phyloP scores from a whole-genome alignment of 139 green algal genomes.

The Astrephomene gubernaculifera region DNA sequence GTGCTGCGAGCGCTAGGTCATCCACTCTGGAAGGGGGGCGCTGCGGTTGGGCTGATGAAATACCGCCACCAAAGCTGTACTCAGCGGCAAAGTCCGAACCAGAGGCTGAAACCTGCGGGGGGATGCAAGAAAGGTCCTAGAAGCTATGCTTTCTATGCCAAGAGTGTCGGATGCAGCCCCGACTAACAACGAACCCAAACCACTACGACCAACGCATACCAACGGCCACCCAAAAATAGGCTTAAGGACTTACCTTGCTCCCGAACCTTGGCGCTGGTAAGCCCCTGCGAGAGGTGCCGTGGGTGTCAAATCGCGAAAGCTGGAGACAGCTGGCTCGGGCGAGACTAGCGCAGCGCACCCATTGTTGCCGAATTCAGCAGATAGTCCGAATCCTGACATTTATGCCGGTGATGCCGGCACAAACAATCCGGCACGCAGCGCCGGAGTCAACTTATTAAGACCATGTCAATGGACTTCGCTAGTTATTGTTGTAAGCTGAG shows the following conservation, averaged over 20 bases:
- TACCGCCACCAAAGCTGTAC: constrained; percentile 17
- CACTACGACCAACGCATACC: too few relatives aligned
- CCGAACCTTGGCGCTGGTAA: constrained; percentile 11
- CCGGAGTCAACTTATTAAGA: background rate
- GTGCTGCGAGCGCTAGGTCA: background rate
- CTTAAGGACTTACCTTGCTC: too few relatives aligned
- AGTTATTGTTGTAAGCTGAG: too few relatives aligned
- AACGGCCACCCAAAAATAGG: too few relatives aligned
- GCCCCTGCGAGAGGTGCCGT: background rate
- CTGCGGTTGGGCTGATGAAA: background rate
- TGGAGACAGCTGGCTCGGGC: background rate
- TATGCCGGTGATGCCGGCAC: background rate
- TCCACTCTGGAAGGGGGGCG: background rate
- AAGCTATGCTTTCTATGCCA: too few relatives aligned
- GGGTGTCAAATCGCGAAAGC: background rate
- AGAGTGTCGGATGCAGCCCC: too few relatives aligned
- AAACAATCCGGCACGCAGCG: background rate
- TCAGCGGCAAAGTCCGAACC: constrained; percentile 10
- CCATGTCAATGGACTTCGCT: too few relatives aligned
- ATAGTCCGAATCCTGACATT: constrained; percentile 27
- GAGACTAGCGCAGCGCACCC: background rate
- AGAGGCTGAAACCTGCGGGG: background rate
- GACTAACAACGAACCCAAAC: too few relatives aligned
- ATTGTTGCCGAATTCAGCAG: background rate
- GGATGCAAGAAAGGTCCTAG: too few relatives aligned